A percentile compares a stretch with the other conserved stretches of the same genome.
These are phyloP conservation scores for Microbotryum violaceum DNA, from an alignment of 1,284 basidiomycete species.

Conservation along the genomic window DNA sequence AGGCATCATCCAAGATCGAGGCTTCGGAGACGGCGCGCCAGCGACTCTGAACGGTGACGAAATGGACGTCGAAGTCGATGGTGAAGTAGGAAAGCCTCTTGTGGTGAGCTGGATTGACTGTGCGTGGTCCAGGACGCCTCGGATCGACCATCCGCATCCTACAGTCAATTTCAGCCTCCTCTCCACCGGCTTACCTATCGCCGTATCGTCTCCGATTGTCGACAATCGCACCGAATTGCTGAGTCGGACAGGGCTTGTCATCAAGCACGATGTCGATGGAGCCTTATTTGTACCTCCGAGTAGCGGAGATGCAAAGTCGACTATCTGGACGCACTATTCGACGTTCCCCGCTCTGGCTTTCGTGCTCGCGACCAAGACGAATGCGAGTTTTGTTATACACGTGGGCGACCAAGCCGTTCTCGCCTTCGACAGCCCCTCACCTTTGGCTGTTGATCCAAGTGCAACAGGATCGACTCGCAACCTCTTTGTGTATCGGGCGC, in stretches of 20 bases:
- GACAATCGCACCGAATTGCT: background rate
- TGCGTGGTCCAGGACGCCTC: background rate
- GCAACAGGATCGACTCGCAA: constrained; percentile 52
- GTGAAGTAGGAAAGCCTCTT: constrained; percentile 50
- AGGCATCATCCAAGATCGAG: constrained; percentile 52
- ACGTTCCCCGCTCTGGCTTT: constrained; percentile 86
- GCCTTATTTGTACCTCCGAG: constrained; percentile 51
- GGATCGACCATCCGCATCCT: constrained; percentile 15
- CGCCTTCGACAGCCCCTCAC: constrained; percentile 57
- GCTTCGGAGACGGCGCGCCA: constrained; percentile 58
- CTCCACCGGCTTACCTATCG: constrained; percentile 23
- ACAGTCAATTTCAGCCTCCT: constrained; percentile 10
- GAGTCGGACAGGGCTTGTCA: constrained; percentile 49
- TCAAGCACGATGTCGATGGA: constrained; percentile 78
- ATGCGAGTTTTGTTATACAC: constrained; percentile 74
- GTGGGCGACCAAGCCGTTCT: constrained; percentile 52
- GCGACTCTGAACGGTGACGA: constrained; percentile 66
- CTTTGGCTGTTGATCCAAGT: constrained; percentile 41
- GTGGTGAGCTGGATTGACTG: constrained; percentile 57
- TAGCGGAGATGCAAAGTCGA: constrained; percentile 33
- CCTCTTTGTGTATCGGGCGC: constrained; percentile 69
- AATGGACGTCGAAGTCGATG: constrained; percentile 66
- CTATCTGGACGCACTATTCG: constrained; percentile 61
- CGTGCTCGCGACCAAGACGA: constrained; percentile 86
- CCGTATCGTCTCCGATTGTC: constrained; percentile 1